A percentile compares a stretch with the other conserved stretches of the same genome.
phyloP scores from a whole-genome alignment of 495 filamentous ascomycete species.

The Podospora australis region DNA sequence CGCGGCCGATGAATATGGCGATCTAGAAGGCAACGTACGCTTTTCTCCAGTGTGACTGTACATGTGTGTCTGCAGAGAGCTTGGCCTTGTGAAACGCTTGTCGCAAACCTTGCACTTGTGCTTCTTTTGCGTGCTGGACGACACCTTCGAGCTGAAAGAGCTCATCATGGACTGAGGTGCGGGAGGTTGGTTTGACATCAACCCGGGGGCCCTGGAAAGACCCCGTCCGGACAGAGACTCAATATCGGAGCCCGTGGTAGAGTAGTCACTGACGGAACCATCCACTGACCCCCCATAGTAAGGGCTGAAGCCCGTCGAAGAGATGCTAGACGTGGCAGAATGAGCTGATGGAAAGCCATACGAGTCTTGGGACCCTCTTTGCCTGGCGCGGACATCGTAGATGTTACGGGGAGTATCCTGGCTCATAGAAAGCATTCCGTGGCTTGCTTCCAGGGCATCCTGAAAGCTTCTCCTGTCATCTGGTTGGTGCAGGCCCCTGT shows the following conservation, averaged over 20 bases:
- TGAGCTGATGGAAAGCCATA: conserved; percentile 91
- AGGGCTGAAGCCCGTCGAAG: conserved; percentile 65
- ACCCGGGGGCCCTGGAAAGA: conserved; percentile 67
- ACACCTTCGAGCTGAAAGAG: conserved; percentile 95
- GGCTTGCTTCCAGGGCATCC: conserved; percentile 77
- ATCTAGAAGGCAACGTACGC: conserved; percentile 56
- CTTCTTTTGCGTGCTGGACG: conserved; percentile 96
- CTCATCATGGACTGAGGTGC: conserved; percentile 98
- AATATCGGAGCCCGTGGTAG: conserved; percentile 77
- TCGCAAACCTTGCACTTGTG: conserved; percentile 99
- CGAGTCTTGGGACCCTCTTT: conserved; percentile 70
- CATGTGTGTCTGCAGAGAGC: conserved; percentile 96
- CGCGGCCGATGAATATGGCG: not conserved
- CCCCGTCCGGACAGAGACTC: conserved; percentile 73
- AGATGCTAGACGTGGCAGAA: conserved; percentile 92
- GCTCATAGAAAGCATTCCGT: conserved; percentile 91
- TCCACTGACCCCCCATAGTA: conserved; percentile 81
- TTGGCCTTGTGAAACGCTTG: conserved; percentile 95
- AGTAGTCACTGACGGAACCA: conserved; percentile 93
- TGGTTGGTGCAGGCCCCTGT: conserved; percentile 51
- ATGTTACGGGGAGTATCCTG: conserved; percentile 84
- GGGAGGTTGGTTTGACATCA: conserved; percentile 65
- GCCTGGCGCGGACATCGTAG: conserved; percentile 57
- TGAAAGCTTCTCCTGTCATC: conserved; percentile 63
- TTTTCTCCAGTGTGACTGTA: conserved; percentile 99